Evolutionary conservation across 2,329 filamentous ascomycete genomes (phyloP).

Genomic region (Fusarium pseudograminearum): DNA sequence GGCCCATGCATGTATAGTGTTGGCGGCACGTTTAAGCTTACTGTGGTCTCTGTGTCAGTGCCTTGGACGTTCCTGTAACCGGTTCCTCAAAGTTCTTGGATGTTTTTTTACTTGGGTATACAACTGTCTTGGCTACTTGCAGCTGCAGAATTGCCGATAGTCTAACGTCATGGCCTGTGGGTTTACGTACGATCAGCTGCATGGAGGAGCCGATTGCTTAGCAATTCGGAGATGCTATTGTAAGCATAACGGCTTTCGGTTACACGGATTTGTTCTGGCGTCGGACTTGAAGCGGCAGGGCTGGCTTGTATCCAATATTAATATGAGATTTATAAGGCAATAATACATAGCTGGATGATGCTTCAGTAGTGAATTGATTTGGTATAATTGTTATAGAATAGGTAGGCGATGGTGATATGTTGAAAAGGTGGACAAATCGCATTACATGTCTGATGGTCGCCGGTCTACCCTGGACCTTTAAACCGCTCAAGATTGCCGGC

Average conservation of each 20-base stretch:
- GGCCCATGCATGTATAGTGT: not conserved
- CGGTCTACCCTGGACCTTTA: slow-evolving; percentile 13
- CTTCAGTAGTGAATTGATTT: not conserved
- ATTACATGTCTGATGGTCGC: not conserved
- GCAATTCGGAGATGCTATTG: slow-evolving; percentile 24
- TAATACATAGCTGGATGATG: no score
- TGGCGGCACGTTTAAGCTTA: not conserved
- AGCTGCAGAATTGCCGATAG: not conserved
- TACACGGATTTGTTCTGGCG: not conserved
- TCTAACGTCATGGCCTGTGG: not conserved
- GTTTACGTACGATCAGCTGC: slow-evolving; percentile 12
- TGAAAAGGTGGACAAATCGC: not conserved
- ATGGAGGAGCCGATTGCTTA: slow-evolving; percentile 8
- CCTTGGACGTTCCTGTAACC: no score
- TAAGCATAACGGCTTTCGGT: slow-evolving; percentile 17
- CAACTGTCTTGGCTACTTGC: not conserved
- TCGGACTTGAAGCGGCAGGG: not conserved
- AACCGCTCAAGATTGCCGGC: slow-evolving; percentile 9
- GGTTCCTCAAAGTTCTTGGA: not conserved
- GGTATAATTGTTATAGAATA: not conserved
- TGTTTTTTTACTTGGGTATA: not conserved
- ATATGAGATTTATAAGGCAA: no score
- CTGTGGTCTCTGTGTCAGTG: not conserved
- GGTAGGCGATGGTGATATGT: not conserved
- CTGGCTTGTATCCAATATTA: not conserved